These are phyloP conservation scores for Aphanoascus verrucosus DNA, from an alignment of 2,329 filamentous ascomycete genomes.

Conservation along the genomic window DNA sequence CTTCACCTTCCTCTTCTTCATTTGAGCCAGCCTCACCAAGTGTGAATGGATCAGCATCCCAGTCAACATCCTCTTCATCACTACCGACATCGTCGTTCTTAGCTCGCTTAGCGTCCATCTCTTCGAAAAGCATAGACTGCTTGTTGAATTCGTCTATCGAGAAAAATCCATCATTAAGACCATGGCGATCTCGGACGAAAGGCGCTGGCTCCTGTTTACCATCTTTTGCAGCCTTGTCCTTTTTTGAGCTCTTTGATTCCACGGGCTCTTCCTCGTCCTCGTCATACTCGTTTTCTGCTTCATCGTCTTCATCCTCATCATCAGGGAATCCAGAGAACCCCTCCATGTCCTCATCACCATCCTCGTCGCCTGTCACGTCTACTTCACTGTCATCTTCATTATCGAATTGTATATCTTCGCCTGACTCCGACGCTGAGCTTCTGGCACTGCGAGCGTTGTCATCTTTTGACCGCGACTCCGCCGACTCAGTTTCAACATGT, in stretches of 20 bases:
- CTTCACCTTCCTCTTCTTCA: constrained; percentile 43
- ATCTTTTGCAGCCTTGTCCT: constrained; percentile 22
- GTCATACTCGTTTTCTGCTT: constrained; percentile 14
- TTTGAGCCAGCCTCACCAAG: constrained; percentile 23
- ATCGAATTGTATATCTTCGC: constrained; percentile 11
- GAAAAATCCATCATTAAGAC: constrained; percentile 95
- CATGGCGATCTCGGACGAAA: constrained; percentile 52
- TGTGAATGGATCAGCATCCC: constrained; percentile 64
- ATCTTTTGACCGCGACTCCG: neutral
- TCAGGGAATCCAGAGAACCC: constrained; percentile 15
- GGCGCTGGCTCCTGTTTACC: neutral
- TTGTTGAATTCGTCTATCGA: constrained; percentile 96
- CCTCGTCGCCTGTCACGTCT: constrained; percentile 4
- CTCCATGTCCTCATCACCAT: constrained; percentile 15
- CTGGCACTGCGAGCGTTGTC: constrained; percentile 4
- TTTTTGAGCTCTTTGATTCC: constrained; percentile 21
- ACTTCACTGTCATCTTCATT: constrained; percentile 20
- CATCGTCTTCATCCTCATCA: constrained; percentile 16
- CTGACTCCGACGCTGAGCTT: neutral
- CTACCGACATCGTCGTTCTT: constrained; percentile 61
- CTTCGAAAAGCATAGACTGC: constrained; percentile 79
- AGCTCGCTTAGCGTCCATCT: constrained; percentile 63
- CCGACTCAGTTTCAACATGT: constrained; percentile 24
- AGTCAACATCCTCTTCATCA: constrained; percentile 74
- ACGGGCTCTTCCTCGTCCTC: constrained; percentile 12